phyloP scores from a whole-genome alignment of 331 rosid species.

The Ulmus americana region DNA sequence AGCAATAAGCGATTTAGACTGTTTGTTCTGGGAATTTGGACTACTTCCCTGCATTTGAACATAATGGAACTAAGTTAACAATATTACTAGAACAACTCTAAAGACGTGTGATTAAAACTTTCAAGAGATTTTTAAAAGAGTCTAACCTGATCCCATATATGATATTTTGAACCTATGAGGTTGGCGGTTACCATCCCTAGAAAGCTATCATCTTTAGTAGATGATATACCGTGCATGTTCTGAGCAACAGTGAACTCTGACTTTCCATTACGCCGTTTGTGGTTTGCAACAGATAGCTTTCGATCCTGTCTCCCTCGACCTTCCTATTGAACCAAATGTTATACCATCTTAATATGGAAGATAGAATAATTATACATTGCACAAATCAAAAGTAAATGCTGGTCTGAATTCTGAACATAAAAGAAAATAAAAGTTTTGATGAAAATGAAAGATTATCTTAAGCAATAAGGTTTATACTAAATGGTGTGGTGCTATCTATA shows the following conservation, averaged over 20 bases:
- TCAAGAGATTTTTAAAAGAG: neutral
- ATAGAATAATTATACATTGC: neutral
- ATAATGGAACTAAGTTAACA: neutral
- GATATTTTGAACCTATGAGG: constrained; percentile 75
- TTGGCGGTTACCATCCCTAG: constrained; percentile 68
- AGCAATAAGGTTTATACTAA: neutral
- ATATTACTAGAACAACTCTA: neutral
- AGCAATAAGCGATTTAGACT: constrained; percentile 55
- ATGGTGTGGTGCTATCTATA: neutral
- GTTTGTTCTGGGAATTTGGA: constrained; percentile 29
- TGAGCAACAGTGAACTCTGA: constrained; percentile 62
- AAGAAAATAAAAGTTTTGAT: neutral
- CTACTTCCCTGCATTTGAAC: constrained; percentile 34
- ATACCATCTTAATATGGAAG: neutral
- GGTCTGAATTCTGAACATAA: neutral
- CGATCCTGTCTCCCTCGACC: constrained; percentile 84
- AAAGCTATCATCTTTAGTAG: constrained; percentile 53
- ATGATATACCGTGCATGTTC: constrained; percentile 51
- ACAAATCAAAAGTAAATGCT: neutral
- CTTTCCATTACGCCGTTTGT: constrained; percentile 55
- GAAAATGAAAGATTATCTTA: neutral
- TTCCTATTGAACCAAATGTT: constrained; percentile 41
- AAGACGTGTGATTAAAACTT: neutral
- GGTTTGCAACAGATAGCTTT: constrained; percentile 72
- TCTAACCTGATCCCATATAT: constrained; percentile 74